Base-by-base conservation (phyloP, 148 eudicot species). In the Camellia lanceoleosa region DNA sequence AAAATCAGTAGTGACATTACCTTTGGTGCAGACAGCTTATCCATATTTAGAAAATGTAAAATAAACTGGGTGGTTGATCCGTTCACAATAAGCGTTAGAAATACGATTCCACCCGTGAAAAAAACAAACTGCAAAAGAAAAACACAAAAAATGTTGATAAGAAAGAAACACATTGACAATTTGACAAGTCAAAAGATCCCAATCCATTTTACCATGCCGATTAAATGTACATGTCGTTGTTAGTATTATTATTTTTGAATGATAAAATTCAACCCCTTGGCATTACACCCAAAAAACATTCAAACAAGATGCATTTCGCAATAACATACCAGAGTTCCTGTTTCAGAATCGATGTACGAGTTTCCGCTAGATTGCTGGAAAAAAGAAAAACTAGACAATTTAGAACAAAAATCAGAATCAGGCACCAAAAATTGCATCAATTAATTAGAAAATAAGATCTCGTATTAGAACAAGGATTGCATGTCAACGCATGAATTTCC, bases 51-150 rank as follows among this genome's bases (percentile, higher is more conserved):
- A 71, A 84, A 58, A 72, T 77, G 92, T 58, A 95, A 87, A 70
- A 92, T 70, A 83, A 93, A 95, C 81, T 95, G 99, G 65, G 97
- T 89, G 77, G 97, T 93, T 73, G 97, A 95, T 78, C 99, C 99
- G 78, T 95, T 95, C 79, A 95, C 78, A 58, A 92, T 89, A 63
- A 95, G 89, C 15, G 99, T 93, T 42, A 95, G 88, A 79, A 93
- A 89, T 74, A 95, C 99, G 68, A 93, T 89, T 75, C 99, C 99
- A 68, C 99, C 99, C 44, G 99, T 90, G 83, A 93, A 92, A 83
- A 93, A 95, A 61, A 95, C 94, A 86, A 95, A 95, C 99, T 95
- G 95, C 91, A 86, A 78, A 74, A 79, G 80, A 3, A 79, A 71
- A 75, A 74, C 12, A 20, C 38, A 30, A 30, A 46, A 85, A 63